Evolutionary conservation across 192 early-diverging fungal genomes (phyloP).

Genomic region (Gryganskiella cystojenkinii): DNA sequence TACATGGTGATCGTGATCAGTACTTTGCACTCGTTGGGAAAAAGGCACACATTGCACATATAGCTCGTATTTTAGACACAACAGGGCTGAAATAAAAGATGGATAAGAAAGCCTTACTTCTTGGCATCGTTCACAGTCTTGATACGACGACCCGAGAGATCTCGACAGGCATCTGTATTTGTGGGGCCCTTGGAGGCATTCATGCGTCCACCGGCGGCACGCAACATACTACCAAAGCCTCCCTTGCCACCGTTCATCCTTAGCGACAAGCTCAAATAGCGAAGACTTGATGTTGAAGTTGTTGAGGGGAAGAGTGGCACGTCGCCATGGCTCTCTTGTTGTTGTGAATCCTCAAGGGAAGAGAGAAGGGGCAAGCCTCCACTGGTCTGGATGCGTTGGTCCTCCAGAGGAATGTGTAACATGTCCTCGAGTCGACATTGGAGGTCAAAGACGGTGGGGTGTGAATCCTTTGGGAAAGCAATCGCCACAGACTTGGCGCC

Average conservation of each 20-base stretch:
- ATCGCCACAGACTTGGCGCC: conserved; percentile 44
- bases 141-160: conserved; percentile 89
- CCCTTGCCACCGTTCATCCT: conserved; percentile 89
- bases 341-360: conserved; percentile 17
- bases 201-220: conserved; percentile 93
- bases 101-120: conserved; percentile 58
- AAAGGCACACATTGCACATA: conserved; percentile 5
- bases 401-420: conserved; percentile 49
- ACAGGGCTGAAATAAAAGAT: not conserved
- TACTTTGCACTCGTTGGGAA: not conserved
- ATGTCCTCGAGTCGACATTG: conserved; percentile 46
- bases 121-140: conserved; percentile 92
- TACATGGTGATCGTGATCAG: not conserved
- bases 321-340: conserved; percentile 34
- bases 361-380: conserved; percentile 45
- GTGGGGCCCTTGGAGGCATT: conserved; percentile 83
- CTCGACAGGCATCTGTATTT: conserved; percentile 94
- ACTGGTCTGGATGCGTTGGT: conserved; percentile 55
- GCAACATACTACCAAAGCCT: conserved; percentile 95
- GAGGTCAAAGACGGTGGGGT: conserved; percentile 44
- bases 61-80: no score
- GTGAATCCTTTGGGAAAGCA: conserved; percentile 20
- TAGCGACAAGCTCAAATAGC: conserved; percentile 60
- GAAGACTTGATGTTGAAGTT: not conserved
- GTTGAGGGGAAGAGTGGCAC: conserved; percentile 43